Evolutionary conservation across 768 basidiomycete genomes (phyloP).

Genomic region (Porphyrellus cyaneotinctus): DNA sequence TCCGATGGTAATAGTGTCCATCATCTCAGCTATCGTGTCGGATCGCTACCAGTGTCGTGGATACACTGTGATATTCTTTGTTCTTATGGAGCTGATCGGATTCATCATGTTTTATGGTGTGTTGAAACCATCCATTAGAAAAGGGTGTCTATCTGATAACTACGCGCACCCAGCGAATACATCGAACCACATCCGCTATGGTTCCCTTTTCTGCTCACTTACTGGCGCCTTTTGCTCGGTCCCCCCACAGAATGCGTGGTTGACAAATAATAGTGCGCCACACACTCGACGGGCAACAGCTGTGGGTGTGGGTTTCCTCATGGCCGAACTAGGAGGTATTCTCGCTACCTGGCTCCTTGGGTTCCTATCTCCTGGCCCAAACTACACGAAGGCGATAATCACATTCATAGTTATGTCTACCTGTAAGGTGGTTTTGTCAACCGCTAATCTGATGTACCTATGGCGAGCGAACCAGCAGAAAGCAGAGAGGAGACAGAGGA

Average conservation of each 20-base stretch:
- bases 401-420: too few species aligned
- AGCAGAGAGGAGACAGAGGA: too few species aligned
- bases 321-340: too few species aligned
- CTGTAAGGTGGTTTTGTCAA: too few species aligned
- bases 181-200: conserved; percentile 45
- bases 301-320: too few species aligned
- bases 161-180: conserved; percentile 7
- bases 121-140: neutral
- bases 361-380: too few species aligned
- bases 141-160: neutral
- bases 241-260: too few species aligned
- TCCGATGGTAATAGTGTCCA: conserved; percentile 35
- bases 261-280: conserved; percentile 34
- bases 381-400: too few species aligned
- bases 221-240: conserved; percentile 44
- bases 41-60: conserved; percentile 53
- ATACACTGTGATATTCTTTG: conserved; percentile 41
- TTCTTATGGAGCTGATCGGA: conserved; percentile 37
- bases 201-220: conserved; percentile 52
- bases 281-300: conserved; percentile 32
- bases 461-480: too few species aligned
- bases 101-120: conserved; percentile 3
- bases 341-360: too few species aligned
- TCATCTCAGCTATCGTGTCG: conserved; percentile 46
- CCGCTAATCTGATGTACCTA: too few species aligned